phyloP scores from a whole-genome alignment of 2,329 filamentous ascomycete genomes.

The Talaromyces amestolkiae region DNA sequence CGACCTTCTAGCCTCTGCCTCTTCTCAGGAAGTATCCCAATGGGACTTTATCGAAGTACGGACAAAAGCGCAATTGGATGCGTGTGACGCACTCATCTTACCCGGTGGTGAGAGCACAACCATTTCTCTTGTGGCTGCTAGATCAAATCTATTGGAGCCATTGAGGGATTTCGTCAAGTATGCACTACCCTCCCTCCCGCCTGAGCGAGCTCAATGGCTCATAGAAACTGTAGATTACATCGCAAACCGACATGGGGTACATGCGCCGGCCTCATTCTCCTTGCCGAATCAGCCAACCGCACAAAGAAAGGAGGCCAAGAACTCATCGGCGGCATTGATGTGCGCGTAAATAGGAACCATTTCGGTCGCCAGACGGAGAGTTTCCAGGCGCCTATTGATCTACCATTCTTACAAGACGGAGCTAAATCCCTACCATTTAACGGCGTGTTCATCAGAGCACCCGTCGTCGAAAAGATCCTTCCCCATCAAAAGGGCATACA shows the following conservation, averaged over 20 bases:
- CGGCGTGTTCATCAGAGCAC: conserved; percentile 90
- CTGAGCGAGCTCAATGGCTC: neutral
- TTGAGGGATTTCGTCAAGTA: conserved; percentile 88
- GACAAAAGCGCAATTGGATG: conserved; percentile 65
- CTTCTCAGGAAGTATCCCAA: conserved; percentile 24
- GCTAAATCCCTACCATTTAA: conserved; percentile 57
- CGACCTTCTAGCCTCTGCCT: conserved; percentile 40
- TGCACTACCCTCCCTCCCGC: conserved; percentile 30
- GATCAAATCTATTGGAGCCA: conserved; percentile 78
- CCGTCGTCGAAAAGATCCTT: conserved; percentile 82
- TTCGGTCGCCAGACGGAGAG: conserved; percentile 92
- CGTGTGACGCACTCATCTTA: conserved; percentile 80
- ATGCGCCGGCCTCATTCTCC: conserved; percentile 87
- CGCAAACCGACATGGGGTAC: conserved; percentile 92
- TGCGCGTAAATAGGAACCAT: conserved; percentile 89
- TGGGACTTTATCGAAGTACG: conserved; percentile 77
- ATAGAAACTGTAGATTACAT: conserved; percentile 53
- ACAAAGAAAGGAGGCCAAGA: conserved; percentile 91
- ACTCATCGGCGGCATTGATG: conserved; percentile 84
- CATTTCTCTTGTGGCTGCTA: conserved; percentile 80
- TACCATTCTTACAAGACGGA: conserved; percentile 63
- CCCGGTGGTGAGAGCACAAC: conserved; percentile 95
- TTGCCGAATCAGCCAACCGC: conserved; percentile 81
- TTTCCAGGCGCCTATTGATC: conserved; percentile 71
- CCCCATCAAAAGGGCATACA: conserved; percentile 53